Evolutionary conservation across 2,329 filamentous ascomycete genomes (phyloP).

Genomic region (Myriangium duriaei): DNA sequence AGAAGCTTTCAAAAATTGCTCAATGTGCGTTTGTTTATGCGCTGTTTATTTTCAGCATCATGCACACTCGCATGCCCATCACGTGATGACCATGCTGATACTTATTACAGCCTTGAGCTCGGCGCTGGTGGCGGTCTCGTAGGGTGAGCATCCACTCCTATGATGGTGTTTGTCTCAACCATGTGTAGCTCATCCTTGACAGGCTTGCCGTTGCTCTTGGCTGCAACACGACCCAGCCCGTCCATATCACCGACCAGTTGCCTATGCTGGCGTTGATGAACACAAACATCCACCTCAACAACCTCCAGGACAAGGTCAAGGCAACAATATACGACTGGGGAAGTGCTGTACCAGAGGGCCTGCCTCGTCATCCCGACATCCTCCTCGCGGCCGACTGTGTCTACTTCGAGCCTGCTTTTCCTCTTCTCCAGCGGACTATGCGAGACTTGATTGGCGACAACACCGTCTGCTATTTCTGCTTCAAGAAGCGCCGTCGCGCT

Average conservation of each 20-base stretch:
- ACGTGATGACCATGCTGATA: constrained; percentile 12
- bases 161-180: not conserved
- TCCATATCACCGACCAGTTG: constrained; percentile 76
- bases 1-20: constrained; percentile 49
- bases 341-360: constrained; percentile 25
- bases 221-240: constrained; percentile 40
- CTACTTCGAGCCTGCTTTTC: constrained; percentile 93
- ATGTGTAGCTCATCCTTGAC: constrained; percentile 2
- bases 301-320: constrained; percentile 48
- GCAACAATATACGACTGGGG: constrained; percentile 73
- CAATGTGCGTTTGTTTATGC: constrained; percentile 50
- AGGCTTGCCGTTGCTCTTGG: constrained; percentile 47
- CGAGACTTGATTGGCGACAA: constrained; percentile 54
- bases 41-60: not conserved
- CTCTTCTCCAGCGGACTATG: constrained; percentile 69
- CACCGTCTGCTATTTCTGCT: constrained; percentile 74
- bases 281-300: constrained; percentile 75
- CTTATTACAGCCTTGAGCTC: constrained; percentile 65
- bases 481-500: constrained; percentile 77
- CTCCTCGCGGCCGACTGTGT: constrained; percentile 94
- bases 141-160: constrained; percentile 30
- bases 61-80: constrained; percentile 3
- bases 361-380: constrained; percentile 54
- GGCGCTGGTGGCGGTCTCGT: constrained; percentile 87
- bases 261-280: constrained; percentile 79